Conservation (phyloP, 495 filamentous ascomycete genomes). For the Penicillium coffeae region DNA sequence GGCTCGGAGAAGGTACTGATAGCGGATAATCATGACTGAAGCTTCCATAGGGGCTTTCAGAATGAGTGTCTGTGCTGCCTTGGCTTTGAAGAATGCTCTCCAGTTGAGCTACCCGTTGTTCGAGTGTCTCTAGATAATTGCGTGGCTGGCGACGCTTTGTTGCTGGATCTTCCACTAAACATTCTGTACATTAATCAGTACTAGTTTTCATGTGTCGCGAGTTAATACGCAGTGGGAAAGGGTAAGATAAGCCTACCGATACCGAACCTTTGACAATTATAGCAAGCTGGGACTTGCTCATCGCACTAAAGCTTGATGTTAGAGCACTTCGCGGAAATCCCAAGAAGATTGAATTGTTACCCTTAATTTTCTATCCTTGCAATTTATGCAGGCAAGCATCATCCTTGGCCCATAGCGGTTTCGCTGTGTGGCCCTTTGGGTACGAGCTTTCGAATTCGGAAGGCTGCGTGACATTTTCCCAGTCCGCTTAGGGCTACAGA, state of each 20-base stretch:
- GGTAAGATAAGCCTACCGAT: neutral
- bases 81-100: neutral
- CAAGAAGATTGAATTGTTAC: neutral
- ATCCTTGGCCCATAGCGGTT: neutral
- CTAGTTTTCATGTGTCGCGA: too few species aligned
- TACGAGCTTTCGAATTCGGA: neutral
- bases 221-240: neutral
- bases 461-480: neutral
- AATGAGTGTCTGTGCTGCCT: neutral
- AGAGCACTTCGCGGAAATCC: neutral
- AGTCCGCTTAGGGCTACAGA: too few species aligned
- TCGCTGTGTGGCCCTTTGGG: neutral
- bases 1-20: neutral
- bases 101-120: neutral
- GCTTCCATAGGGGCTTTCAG: neutral
- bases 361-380: neutral
- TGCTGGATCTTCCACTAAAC: neutral
- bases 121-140: neutral
- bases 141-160: neutral
- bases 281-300: neutral
- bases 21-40: neutral
- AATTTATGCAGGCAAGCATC: neutral
- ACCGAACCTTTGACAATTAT: neutral
- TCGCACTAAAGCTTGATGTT: neutral
- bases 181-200: neutral